phyloP scores from a whole-genome alignment of 345 rosid species.

The Hypericum perforatum region DNA sequence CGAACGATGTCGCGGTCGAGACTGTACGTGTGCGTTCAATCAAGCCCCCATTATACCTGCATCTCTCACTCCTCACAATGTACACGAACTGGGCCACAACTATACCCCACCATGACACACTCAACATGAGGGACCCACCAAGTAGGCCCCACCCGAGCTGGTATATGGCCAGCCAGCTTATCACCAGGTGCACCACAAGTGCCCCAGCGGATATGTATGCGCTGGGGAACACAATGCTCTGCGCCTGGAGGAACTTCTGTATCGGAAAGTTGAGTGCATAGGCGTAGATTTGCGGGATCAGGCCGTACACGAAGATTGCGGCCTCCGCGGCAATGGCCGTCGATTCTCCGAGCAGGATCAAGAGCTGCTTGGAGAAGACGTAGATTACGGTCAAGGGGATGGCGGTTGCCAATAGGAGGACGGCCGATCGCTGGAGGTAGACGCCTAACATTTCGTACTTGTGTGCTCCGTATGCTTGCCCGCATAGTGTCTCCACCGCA shows the following conservation, averaged over 20 bases:
- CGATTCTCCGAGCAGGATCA: conserved; percentile 16
- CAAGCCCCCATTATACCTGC: too few species aligned
- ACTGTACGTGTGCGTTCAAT: too few species aligned
- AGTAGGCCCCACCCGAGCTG: conserved; percentile 16
- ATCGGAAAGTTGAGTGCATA: conserved; percentile 19
- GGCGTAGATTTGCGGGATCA: conserved; percentile 20
- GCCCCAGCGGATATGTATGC: conserved; percentile 12
- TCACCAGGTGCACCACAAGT: conserved; percentile 8
- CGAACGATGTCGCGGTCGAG: too few species aligned
- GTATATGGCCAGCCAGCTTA: conserved; percentile 14
- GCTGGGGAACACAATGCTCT: conserved; percentile 21
- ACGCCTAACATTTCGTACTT: conserved; percentile 15
- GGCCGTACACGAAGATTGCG: conserved; percentile 15
- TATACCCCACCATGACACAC: conserved; percentile 79
- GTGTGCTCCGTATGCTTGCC: conserved; percentile 21
- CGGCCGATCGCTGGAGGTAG: conserved; percentile 15
- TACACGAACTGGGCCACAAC: conserved; percentile 52
- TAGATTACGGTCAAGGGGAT: conserved; percentile 12
- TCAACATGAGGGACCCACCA: conserved; percentile 59
- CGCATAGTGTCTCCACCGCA: conserved; percentile 22
- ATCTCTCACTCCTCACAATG: conserved; percentile 32
- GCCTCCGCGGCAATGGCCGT: conserved; percentile 9
- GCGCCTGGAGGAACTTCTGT: conserved; percentile 21
- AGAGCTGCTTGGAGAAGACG: conserved; percentile 12
- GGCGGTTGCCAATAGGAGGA: conserved; percentile 11